Conservation (phyloP, 2,329 filamentous ascomycete species). For the Leptodontidium sp. region DNA sequence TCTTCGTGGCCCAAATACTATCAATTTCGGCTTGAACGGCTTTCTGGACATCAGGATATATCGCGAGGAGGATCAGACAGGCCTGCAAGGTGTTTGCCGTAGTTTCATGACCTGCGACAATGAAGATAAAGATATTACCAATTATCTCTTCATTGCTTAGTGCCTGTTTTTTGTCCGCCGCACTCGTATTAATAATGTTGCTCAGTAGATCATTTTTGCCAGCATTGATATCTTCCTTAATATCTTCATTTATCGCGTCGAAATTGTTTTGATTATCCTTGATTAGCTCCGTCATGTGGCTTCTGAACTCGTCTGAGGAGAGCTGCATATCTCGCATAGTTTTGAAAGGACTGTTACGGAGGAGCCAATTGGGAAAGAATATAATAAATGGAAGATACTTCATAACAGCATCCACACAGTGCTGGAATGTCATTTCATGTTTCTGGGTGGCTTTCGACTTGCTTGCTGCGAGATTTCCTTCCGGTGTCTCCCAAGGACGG, state of each 20-base stretch:
- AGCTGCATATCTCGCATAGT: slow-evolving; percentile 17
- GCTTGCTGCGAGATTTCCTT: background rate
- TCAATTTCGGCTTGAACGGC: slow-evolving; percentile 74
- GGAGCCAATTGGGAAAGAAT: slow-evolving; percentile 24
- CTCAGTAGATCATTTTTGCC: slow-evolving; percentile 45
- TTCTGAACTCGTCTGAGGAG: slow-evolving; percentile 29
- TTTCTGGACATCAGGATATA: slow-evolving; percentile 67
- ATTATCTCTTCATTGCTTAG: slow-evolving; percentile 69
- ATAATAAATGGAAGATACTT: slow-evolving; percentile 26
- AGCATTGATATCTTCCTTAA: slow-evolving; percentile 23
- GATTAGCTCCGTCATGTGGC: slow-evolving; percentile 33
- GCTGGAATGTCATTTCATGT: slow-evolving; percentile 27
- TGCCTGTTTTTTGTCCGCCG: slow-evolving; percentile 31
- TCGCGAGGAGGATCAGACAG: slow-evolving; percentile 70
- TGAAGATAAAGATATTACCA: slow-evolving; percentile 73
- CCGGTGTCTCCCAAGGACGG: background rate
- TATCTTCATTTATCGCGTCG: background rate
- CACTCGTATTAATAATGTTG: slow-evolving; percentile 29
- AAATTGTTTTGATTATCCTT: slow-evolving; percentile 17
- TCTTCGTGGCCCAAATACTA: slow-evolving; percentile 40
- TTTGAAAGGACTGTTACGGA: slow-evolving; percentile 24
- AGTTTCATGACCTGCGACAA: slow-evolving; percentile 80
- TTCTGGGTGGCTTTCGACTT: background rate
- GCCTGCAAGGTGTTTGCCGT: slow-evolving; percentile 78
- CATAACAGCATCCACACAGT: slow-evolving; percentile 28